Percentiles rank a stretch among this genome's conserved stretches.
Conservation (phyloP, 1,139 yeast genomes). For the Pichia sp. region DNA sequence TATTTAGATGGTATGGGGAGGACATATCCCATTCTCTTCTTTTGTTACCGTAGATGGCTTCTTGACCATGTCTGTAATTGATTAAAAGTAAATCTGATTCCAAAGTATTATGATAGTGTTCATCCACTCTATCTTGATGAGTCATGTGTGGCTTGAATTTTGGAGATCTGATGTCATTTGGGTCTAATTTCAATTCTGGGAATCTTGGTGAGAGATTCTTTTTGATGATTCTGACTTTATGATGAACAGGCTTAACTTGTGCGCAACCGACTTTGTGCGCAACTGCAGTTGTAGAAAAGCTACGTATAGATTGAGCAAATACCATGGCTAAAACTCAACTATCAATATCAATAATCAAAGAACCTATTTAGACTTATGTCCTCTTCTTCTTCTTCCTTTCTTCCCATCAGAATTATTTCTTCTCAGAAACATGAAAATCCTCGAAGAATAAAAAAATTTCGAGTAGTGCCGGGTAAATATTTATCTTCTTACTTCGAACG, state of each 20-base stretch:
- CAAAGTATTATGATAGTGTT: constrained; percentile 66
- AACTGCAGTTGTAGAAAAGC: constrained; percentile 35
- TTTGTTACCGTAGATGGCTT: constrained; percentile 53
- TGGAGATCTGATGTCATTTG: constrained; percentile 69
- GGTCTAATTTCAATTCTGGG: constrained; percentile 56
- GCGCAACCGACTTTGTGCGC: constrained; percentile 62
- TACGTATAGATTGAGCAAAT: constrained; percentile 25
- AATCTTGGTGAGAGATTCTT: constrained; percentile 60
- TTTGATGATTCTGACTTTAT: constrained; percentile 68
- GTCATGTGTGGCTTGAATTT: constrained; percentile 66
- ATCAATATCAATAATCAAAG: neutral
- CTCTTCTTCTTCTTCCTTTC: neutral
- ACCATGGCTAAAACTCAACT: neutral
- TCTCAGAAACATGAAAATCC: neutral
- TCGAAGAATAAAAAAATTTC: too few relatives aligned
- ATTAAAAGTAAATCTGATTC: constrained; percentile 72
- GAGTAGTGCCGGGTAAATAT: too few relatives aligned
- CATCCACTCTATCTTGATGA: constrained; percentile 71
- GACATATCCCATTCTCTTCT: constrained; percentile 80
- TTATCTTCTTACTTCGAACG: too few relatives aligned
- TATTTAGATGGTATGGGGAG: constrained; percentile 84
- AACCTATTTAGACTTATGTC: neutral
- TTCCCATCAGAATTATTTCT: neutral
- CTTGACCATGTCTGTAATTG: constrained; percentile 60
- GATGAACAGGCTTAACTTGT: constrained; percentile 86